phyloP scores from a whole-genome alignment of 208 protist genomes.

The Angomonas ambiguus region DNA sequence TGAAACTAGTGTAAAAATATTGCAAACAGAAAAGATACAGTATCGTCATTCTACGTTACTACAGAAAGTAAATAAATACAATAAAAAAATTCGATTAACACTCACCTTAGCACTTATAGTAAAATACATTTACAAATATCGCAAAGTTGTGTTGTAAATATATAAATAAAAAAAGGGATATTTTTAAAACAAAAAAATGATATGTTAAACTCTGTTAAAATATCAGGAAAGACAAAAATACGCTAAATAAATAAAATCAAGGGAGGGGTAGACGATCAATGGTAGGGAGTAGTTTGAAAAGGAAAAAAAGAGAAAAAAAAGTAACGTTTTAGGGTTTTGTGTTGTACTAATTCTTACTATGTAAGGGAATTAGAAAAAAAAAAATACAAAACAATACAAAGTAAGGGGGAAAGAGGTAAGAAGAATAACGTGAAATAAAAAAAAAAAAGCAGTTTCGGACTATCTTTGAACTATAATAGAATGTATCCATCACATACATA shows the following conservation, averaged over 20 bases:
- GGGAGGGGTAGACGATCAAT: background rate
- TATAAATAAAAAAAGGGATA: background rate
- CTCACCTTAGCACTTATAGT: background rate
- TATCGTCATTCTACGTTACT: background rate
- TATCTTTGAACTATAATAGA: conserved; percentile 6
- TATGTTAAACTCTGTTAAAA: background rate
- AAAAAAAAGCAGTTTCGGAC: background rate
- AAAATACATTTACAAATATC: background rate
- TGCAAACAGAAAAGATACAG: no score
- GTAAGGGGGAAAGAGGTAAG: conserved; percentile 2
- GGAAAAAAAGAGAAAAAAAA: conserved; percentile 5
- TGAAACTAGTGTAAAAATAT: background rate
- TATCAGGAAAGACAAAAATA: background rate
- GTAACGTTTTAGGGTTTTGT: background rate
- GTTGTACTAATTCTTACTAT: background rate
- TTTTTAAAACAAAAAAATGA: background rate
- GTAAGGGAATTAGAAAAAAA: background rate
- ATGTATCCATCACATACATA: background rate
- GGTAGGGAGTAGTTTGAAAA: background rate
- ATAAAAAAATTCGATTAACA: background rate
- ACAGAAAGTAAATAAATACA: background rate
- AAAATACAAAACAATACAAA: background rate
- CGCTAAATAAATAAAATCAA: background rate
- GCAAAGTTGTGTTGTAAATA: background rate
- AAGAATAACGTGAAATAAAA: conserved; percentile 13